Evolutionary conservation across 2,329 filamentous ascomycete genomes (phyloP).

Genomic region (Tolypocladium ovalisporum): DNA sequence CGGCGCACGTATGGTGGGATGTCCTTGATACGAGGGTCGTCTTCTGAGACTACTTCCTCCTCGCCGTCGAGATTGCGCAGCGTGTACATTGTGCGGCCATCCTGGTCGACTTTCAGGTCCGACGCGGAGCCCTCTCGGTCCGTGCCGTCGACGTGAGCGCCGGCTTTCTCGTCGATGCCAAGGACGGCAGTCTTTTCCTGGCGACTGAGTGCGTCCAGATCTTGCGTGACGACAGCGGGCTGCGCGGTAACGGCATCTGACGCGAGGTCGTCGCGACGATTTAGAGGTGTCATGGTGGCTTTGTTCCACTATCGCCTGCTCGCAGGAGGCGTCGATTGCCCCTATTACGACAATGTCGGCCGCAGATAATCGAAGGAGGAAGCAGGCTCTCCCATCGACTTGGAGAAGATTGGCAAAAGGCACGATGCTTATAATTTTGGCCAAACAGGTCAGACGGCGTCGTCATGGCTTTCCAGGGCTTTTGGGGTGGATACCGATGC

Average conservation of each 20-base stretch:
- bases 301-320: neutral
- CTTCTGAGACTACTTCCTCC: slow-evolving; percentile 24
- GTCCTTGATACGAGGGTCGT: slow-evolving; percentile 40
- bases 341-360: neutral
- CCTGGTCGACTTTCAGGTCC: slow-evolving; percentile 5
- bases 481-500: neutral
- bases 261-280: neutral
- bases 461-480: neutral
- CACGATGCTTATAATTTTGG: neutral
- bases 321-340: neutral
- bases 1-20: slow-evolving; percentile 40
- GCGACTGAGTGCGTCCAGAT: neutral
- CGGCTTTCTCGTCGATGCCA: slow-evolving; percentile 5
- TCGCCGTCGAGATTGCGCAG: slow-evolving; percentile 10
- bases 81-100: slow-evolving; percentile 5
- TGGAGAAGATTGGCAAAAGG: neutral
- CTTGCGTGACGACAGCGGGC: neutral
- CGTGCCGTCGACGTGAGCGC: neutral
- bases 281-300: neutral
- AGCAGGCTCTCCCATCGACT: neutral
- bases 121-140: neutral
- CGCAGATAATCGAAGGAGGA: neutral
- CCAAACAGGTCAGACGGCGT: neutral
- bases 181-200: slow-evolving; percentile 2
- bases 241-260: neutral